Base-by-base conservation (phyloP, 2,329 filamentous ascomycete genomes). In the Phyllosticta paracitricarpa region DNA sequence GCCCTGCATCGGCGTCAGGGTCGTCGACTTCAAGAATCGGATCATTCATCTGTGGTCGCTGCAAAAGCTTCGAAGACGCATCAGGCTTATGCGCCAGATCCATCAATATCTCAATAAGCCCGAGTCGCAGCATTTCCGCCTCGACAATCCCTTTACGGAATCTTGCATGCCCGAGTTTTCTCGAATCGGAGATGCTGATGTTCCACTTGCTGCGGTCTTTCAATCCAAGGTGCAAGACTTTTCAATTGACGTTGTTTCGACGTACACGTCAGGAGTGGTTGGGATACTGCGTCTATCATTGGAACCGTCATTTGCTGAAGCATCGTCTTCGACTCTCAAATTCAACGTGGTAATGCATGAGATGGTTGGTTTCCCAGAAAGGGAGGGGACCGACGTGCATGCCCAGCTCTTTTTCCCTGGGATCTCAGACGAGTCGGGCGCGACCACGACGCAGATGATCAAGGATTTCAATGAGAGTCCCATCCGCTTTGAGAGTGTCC, bases 281-380 rank as follows among this genome's bases (percentile, higher is more conserved):
- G 94, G 93, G 54, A 93, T 97, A 61, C 84, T 99, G 66, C 89
- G 91, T 69, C 78, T 99, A 48, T 93, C 93, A 0, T 78, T 99
- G 6, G 94, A 99, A 71, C 94, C 94, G 14, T 97, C 93, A 0
- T 93, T 91, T 56, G 92, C 93, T 2, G 87, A 95, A 68, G 93
- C 92, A 3, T 94, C 94, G 14, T 89, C 90, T 12, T 94, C 89
- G 62, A 97, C 90, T 2, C 78, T 97, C 62, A 99, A 97, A 72
- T 99, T 99, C 77, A 99, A 97, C 69, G 92, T 97, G 4, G 92
- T 97, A 33, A 96, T 99, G 90, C 92, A 96, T 70, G 91, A 97
- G 70, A 84, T 99, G 76, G 78, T 94, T 40, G 94, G 94, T 1
- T 99, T 99, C 67, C 89, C 94, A 0, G 94, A 99, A 75, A 85